Evolutionary conservation across 1,284 basidiomycete genomes (phyloP).

Genomic region (Pyrrhoderma noxium): DNA sequence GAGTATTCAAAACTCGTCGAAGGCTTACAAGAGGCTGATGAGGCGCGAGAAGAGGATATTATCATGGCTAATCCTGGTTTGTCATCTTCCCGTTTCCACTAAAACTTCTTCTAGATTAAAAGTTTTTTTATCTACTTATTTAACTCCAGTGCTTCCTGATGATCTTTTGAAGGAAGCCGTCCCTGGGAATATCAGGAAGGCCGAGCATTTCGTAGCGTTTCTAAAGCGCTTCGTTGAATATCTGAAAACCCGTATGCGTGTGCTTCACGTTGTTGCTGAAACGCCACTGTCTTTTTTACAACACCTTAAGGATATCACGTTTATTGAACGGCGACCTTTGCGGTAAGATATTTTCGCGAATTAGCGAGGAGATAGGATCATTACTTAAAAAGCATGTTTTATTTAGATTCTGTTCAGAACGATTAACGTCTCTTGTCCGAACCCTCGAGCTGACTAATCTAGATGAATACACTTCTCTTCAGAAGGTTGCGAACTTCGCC

Average conservation of each 20-base stretch:
- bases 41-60: conserved; percentile 65
- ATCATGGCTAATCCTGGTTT: conserved; percentile 88
- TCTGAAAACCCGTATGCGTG: conserved; percentile 98
- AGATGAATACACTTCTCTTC: conserved; percentile 87
- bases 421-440: conserved; percentile 88
- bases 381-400: conserved; percentile 13
- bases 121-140: no score
- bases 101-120: no score
- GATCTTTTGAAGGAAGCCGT: conserved; percentile 94
- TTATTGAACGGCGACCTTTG: conserved; percentile 94
- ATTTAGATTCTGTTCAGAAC: conserved; percentile 89
- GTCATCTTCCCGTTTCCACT: conserved; percentile 21
- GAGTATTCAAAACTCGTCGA: conserved; percentile 97
- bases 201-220: conserved; percentile 99
- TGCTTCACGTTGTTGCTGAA: conserved; percentile 98
- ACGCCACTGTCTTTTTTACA: conserved; percentile 98
- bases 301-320: conserved; percentile 98
- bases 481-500: conserved; percentile 95
- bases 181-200: conserved; percentile 97
- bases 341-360: conserved; percentile 50
- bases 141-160: conserved; percentile 75
- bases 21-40: conserved; percentile 77
- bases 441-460: conserved; percentile 87
- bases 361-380: not conserved
- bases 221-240: conserved; percentile 98